Evolutionary conservation across 495 filamentous ascomycete species (phyloP), one percentile per base, ranked within the genome.

Genomic region (Penicillium angulare): DNA sequence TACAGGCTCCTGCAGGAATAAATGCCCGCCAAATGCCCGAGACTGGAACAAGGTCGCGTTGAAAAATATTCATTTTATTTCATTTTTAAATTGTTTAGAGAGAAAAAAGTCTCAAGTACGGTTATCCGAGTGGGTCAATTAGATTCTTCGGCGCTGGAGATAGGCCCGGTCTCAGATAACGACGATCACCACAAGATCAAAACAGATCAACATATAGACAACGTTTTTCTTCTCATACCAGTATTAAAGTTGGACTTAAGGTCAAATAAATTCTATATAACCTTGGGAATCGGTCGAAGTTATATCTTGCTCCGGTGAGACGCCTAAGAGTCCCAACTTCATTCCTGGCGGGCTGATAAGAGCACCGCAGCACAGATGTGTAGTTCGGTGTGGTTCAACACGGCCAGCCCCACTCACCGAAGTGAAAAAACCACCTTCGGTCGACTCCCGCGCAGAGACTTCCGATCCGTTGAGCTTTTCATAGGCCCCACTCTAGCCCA

Each of bases 401-500:
- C n/a, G n/a, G 50, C 29, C 12, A 34, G 57, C 8, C 59, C 61
- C 61, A 64, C 61, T 29, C 6, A 6, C 32, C 59, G 56, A n/a
- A n/a, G 53, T 60, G 54, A 58, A 23, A 20, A 21, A 20, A n/a
- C 20, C 24, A 49, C 35, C 49, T 47, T 63, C 54, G 59, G 62
- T 52, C 56, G 40, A 50, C 10, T 55, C 50, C 59, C 51, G 51
- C 22, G 59, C 50, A 57, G 53, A 55, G 56, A 53, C 53, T 60
- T 57, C 24, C 39, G 53, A 53, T 64, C 47, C 10, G 49, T 52
- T 48, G 57, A 34, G 43, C 47, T 32, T 41, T 46, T 33, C 20
- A 27, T 21, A 26, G 49, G 36, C 23, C 32, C 59, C 61, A 65
- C 59, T 21, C 5, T 34, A 33, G n/a, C 48, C 59, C 49, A 34